These are phyloP conservation scores for Bremia lactucae DNA, from an alignment of 352 stramenopile species.

Conservation along the genomic window DNA sequence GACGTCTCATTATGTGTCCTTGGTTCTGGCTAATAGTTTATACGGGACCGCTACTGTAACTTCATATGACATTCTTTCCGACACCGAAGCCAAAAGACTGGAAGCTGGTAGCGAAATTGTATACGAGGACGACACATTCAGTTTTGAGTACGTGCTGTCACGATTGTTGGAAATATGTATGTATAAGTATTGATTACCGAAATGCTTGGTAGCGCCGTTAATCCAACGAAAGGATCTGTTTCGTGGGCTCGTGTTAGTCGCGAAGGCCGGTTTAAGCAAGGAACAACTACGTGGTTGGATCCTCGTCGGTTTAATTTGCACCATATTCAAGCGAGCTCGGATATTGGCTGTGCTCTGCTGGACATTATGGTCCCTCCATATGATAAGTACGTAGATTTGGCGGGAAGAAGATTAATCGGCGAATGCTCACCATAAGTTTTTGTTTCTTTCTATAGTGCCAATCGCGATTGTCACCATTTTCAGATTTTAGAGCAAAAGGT, in stretches of 20 bases:
- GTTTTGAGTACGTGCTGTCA: conserved; percentile 29
- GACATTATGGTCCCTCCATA: conserved; percentile 84
- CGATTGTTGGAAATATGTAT: background rate
- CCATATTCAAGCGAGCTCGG: conserved; percentile 57
- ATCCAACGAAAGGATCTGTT: conserved; percentile 27
- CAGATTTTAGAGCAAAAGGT: conserved; percentile 51
- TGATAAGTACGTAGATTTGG: conserved; percentile 47
- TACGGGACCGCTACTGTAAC: conserved; percentile 64
- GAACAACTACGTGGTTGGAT: conserved; percentile 75
- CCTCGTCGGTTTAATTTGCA: conserved; percentile 76
- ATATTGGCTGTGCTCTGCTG: conserved; percentile 65
- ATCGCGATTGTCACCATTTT: conserved; percentile 72
- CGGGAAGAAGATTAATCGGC: background rate
- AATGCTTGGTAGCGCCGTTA: conserved; percentile 23
- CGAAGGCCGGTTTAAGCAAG: conserved; percentile 36
- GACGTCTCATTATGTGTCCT: conserved; percentile 3
- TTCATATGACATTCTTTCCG: conserved; percentile 59
- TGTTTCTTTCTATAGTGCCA: conserved; percentile 28
- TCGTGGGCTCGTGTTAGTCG: conserved; percentile 57
- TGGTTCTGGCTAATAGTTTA: conserved; percentile 26
- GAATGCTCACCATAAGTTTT: conserved; percentile 1
- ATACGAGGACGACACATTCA: conserved; percentile 18
- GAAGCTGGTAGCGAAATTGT: conserved; percentile 23
- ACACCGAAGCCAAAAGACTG: conserved; percentile 22
- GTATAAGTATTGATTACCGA: no score